Evolutionary conservation across 148 eudicot genomes (phyloP), one percentile per base, ranked within the genome.

Genomic region (Chenopodium quinoa): DNA sequence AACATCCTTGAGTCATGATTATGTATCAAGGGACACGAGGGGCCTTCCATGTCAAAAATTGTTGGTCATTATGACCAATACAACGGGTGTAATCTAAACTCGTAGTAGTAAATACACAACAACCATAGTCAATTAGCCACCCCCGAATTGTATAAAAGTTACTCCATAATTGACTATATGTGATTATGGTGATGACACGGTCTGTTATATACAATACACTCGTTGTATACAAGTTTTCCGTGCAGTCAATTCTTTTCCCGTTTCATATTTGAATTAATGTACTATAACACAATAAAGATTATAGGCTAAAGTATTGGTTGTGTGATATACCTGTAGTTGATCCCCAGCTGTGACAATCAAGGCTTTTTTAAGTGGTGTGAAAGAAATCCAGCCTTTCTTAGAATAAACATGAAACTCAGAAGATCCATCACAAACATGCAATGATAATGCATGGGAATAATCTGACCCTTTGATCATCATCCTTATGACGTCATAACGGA

Each of bases 351-450:
- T 95, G 89, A 95, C 81, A 56, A 95, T 76, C 32, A 95, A 65
- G n/a, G 95, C 87, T 84, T 86, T 82, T 60, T 72, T 31, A 2
- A 78, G 63, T 2, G 98, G 94, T 29, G 74, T 71, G 67, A 95
- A 95, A 52, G 97, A 93, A 1, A 90, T 80, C 98, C 98, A 95
- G 60, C 97, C 95, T 86, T 90, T 95, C 91, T 95, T 95, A 65
- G 95, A 91, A 82, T 95, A 95, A 76, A 91, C 90, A 91, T 95
- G 98, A 65, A 95, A 95, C 84, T 93, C 92, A 0, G 92, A 87
- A 10, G 88, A 86, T 25, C 87, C 95, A 79, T 86, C 86, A 66
- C 93, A 90, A 16, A 91, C 34, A 76, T 95, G 97, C 76, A 93
- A 60, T 52, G 93, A 83, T 20, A 95, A 78, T 34, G 98, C 87